Evolutionary conservation across 2,329 filamentous ascomycete genomes (phyloP).

Genomic region (Penicillium sp.): DNA sequence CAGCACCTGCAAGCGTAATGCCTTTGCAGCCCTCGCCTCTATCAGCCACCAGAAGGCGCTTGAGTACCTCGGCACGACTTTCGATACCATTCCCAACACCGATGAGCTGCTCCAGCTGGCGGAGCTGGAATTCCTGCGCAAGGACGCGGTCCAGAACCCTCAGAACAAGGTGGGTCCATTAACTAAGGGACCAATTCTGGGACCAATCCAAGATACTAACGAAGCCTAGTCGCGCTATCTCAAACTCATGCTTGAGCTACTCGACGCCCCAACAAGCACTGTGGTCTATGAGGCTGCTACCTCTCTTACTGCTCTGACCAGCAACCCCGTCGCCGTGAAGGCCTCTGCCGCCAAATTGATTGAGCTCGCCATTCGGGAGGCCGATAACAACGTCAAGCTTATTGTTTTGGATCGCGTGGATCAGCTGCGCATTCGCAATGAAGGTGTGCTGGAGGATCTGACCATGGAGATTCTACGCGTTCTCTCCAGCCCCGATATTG

Average conservation of each 20-base stretch:
- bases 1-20: conserved; percentile 95
- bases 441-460: conserved; percentile 87
- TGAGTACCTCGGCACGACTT: conserved; percentile 81
- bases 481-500: conserved; percentile 90
- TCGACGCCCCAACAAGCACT: conserved; percentile 89
- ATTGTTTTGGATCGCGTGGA: conserved; percentile 96
- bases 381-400: conserved; percentile 98
- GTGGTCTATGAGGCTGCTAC: conserved; percentile 98
- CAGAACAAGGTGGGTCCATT: conserved; percentile 75
- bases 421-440: conserved; percentile 80
- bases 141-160: conserved; percentile 91
- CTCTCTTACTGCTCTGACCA: conserved; percentile 88
- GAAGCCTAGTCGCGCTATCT: conserved; percentile 75
- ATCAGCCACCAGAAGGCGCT: conserved; percentile 94
- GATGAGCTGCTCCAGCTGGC: conserved; percentile 92
- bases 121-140: conserved; percentile 95
- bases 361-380: conserved; percentile 93
- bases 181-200: background rate
- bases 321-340: conserved; percentile 96
- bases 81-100: conserved; percentile 90
- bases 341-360: conserved; percentile 95
- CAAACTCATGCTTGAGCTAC: conserved; percentile 90
- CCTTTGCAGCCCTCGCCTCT: conserved; percentile 84
- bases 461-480: conserved; percentile 97
- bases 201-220: conserved; percentile 26